Percentiles rank a stretch among this genome's conserved stretches.
These are phyloP conservation scores for Plectosphaerella plurivora DNA, from an alignment of 2,329 filamentous ascomycete genomes.

Conservation along the genomic window DNA sequence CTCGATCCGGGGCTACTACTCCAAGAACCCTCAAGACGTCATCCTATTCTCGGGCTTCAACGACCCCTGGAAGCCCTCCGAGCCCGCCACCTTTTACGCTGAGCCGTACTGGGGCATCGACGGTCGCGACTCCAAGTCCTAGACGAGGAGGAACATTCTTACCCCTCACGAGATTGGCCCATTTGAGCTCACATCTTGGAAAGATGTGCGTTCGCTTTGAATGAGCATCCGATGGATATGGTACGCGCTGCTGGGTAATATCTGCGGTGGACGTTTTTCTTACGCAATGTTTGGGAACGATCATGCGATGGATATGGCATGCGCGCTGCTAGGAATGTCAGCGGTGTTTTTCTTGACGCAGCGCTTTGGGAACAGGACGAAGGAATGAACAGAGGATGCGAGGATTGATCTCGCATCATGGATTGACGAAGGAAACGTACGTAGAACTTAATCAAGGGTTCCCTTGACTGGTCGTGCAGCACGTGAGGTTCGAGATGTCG, in stretches of 20 bases:
- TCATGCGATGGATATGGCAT: too few relatives aligned
- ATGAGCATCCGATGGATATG: background rate
- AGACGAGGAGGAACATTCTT: background rate
- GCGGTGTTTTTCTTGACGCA: too few relatives aligned
- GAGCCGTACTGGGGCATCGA: slow-evolving; percentile 75
- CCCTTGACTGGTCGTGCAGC: too few relatives aligned
- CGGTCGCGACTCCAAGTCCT: slow-evolving; percentile 16
- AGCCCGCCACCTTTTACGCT: slow-evolving; percentile 57
- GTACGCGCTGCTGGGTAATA: background rate
- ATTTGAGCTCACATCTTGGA: background rate
- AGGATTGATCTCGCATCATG: too few relatives aligned
- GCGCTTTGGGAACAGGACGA: too few relatives aligned
- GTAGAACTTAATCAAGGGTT: too few relatives aligned
- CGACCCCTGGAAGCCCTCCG: slow-evolving; percentile 71
- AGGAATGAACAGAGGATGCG: too few relatives aligned
- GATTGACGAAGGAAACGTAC: too few relatives aligned
- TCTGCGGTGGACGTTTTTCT: too few relatives aligned
- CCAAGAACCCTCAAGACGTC: slow-evolving; percentile 42
- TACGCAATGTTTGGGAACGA: too few relatives aligned
- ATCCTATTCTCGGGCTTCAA: slow-evolving; percentile 79
- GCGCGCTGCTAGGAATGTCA: too few relatives aligned
- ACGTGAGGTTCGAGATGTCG: too few relatives aligned
- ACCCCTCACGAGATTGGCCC: background rate
- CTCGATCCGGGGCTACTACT: slow-evolving; percentile 59
- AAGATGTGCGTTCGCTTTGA: background rate